Conservation (phyloP, 306 rosid genomes). For the Nissolia schottii region DNA sequence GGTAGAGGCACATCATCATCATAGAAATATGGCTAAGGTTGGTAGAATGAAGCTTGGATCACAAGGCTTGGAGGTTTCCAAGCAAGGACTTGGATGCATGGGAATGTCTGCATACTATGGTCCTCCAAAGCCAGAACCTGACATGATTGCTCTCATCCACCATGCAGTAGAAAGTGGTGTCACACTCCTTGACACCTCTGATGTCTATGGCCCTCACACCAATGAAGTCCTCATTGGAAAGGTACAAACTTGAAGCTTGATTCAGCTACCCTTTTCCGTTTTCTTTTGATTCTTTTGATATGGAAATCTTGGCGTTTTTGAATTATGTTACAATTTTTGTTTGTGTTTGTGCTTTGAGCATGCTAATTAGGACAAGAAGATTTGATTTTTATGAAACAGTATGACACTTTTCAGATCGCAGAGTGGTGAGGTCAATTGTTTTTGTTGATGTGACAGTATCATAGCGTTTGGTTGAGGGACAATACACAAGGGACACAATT, state of each 20-base stretch:
- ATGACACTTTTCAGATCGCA: no score
- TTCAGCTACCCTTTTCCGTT: not conserved
- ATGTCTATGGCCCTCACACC: slow-evolving; percentile 58
- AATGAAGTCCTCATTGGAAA: slow-evolving; percentile 58
- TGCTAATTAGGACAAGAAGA: no score
- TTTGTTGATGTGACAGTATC: no score
- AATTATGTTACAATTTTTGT: no score
- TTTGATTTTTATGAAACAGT: no score
- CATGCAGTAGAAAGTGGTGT: slow-evolving; percentile 53
- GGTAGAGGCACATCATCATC: not conserved
- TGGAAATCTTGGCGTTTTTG: not conserved
- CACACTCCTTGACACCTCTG: slow-evolving; percentile 66
- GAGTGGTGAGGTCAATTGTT: no score
- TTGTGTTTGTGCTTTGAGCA: no score
- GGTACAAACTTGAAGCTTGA: slow-evolving; percentile 15
- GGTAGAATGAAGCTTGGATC: slow-evolving; percentile 63
- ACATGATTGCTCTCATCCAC: slow-evolving; percentile 64
- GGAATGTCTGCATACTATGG: slow-evolving; percentile 69
- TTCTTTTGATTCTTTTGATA: not conserved
- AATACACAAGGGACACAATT: no score
- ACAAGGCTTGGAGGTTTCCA: slow-evolving; percentile 53
- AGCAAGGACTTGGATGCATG: slow-evolving; percentile 72
- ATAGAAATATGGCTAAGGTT: slow-evolving; percentile 37
- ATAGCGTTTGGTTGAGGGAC: no score
- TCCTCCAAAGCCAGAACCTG: slow-evolving; percentile 56